phyloP scores from a whole-genome alignment of 345 rosid species.

The Pseudoturritis turrita region DNA sequence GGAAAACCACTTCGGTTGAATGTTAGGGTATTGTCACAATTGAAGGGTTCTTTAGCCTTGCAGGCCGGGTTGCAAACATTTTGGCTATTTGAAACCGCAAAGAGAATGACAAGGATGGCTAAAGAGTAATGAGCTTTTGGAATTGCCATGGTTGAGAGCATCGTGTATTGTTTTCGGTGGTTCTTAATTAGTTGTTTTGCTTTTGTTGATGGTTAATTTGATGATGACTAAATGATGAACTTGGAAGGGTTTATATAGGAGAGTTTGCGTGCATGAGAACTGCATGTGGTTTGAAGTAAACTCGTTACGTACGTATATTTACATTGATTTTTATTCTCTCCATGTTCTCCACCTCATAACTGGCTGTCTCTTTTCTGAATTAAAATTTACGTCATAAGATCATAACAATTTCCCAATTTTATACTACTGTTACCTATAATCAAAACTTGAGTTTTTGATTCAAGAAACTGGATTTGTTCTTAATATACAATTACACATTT shows the following conservation, averaged over 20 bases:
- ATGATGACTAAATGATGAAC: not conserved
- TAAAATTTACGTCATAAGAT: too few relatives aligned
- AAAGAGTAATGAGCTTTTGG: constrained; percentile 6
- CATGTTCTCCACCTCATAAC: too few relatives aligned
- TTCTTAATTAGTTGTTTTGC: too few relatives aligned
- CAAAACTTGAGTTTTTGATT: too few relatives aligned
- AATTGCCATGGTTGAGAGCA: not conserved
- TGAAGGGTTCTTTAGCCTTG: constrained; percentile 15
- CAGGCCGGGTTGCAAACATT: constrained; percentile 11
- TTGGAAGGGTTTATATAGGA: not conserved
- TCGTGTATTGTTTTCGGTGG: not conserved
- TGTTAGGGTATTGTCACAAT: constrained; percentile 5
- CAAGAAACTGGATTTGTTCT: too few relatives aligned
- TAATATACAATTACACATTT: too few relatives aligned
- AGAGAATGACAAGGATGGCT: not conserved
- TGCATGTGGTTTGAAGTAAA: not conserved
- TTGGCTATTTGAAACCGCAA: constrained; percentile 1
- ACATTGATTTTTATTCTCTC: not conserved
- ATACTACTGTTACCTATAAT: too few relatives aligned
- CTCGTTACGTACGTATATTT: not conserved
- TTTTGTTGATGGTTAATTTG: not conserved
- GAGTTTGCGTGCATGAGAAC: constrained; percentile 4
- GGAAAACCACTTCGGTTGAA: constrained; percentile 7
- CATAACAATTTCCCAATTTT: too few relatives aligned
- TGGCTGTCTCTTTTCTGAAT: too few relatives aligned